Percentiles rank a stretch among this genome's conserved stretches.
Conservation (phyloP, 352 stramenopile species). For the Blastocystis sp. region DNA sequence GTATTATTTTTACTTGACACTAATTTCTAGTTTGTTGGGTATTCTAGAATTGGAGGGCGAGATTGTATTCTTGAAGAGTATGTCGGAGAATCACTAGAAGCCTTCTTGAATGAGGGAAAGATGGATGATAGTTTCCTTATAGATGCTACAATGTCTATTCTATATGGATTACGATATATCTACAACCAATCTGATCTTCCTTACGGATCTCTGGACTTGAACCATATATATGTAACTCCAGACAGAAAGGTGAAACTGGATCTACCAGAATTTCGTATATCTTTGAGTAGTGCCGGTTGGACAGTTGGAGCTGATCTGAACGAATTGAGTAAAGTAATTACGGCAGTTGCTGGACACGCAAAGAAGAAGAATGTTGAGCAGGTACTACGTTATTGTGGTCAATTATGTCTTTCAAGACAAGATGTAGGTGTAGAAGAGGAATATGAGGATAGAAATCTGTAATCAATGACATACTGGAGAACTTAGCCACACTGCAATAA, state of each 20-base stretch:
- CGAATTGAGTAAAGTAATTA: constrained; percentile 13
- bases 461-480: neutral
- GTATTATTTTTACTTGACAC: neutral
- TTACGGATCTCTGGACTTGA: constrained; percentile 19
- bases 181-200: neutral
- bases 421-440: neutral
- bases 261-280: neutral
- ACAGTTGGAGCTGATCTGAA: constrained; percentile 9
- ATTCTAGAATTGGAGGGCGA: neutral
- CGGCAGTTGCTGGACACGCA: neutral
- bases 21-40: constrained; percentile 52
- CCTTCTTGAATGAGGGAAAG: neutral
- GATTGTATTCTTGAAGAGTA: neutral
- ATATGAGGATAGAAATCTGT: neutral
- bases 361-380: neutral
- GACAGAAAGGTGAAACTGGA: neutral
- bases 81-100: neutral
- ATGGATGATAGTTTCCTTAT: neutral
- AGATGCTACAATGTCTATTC: neutral
- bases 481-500: neutral
- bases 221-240: neutral
- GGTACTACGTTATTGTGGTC: neutral
- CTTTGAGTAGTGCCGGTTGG: neutral
- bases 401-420: neutral
- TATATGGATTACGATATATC: constrained; percentile 36